phyloP scores from a whole-genome alignment of 163 green algal genomes.

The Chloroidium sp. region DNA sequence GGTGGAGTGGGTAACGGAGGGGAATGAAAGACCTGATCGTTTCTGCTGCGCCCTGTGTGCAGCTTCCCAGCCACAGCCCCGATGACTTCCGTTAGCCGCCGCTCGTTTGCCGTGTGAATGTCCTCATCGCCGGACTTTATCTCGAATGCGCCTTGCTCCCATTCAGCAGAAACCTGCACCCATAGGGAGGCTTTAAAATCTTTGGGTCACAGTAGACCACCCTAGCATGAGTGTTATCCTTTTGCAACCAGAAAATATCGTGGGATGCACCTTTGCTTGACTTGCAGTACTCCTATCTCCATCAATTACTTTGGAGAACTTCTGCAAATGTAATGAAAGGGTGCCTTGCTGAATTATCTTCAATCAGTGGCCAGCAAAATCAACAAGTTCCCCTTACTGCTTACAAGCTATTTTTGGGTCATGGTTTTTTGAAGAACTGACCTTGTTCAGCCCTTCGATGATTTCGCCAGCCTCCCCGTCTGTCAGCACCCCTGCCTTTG shows the following conservation, averaged over 20 bases:
- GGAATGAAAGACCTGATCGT: conserved; percentile 76
- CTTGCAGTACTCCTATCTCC: no score
- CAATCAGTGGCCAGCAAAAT: no score
- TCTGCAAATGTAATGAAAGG: not conserved
- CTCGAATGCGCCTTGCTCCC: conserved; percentile 52
- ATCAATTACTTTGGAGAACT: no score
- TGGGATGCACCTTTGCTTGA: not conserved
- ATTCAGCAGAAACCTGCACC: conserved; percentile 54
- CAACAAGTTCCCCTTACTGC: no score
- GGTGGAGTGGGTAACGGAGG: no score
- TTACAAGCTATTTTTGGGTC: not conserved
- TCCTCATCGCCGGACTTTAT: conserved; percentile 90
- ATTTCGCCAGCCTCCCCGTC: conserved; percentile 73
- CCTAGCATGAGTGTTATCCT: no score
- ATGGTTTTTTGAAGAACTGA: conserved; percentile 3
- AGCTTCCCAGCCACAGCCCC: conserved; percentile 92
- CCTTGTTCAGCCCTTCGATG: conserved; percentile 66
- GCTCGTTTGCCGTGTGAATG: conserved; percentile 98
- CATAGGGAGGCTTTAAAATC: conserved; percentile 3
- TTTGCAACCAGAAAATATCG: not conserved
- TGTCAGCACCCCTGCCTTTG: conserved; percentile 84
- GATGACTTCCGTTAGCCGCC: conserved; percentile 89
- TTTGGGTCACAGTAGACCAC: no score
- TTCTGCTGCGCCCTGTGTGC: conserved; percentile 90
- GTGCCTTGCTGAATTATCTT: not conserved